These are phyloP conservation scores for Diddensiella transvaalensis DNA, from an alignment of 805 yeast species.

Conservation along the genomic window DNA sequence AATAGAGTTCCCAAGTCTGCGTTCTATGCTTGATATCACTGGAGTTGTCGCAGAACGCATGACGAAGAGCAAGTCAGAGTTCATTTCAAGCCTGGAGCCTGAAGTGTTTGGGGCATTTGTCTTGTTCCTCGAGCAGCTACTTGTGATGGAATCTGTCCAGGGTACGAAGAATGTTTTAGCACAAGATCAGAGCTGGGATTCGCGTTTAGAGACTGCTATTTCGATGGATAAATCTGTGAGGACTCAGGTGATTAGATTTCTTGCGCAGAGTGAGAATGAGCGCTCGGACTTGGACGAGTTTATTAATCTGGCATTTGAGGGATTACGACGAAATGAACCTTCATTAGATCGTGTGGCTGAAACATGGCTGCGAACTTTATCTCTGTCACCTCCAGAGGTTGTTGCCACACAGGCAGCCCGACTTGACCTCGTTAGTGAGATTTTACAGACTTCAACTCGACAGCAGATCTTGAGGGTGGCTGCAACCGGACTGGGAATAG, in stretches of 20 bases:
- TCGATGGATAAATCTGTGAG: constrained; percentile 56
- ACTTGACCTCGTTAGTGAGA: not conserved
- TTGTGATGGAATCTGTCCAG: constrained; percentile 63
- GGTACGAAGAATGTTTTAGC: constrained; percentile 53
- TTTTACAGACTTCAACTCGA: not conserved
- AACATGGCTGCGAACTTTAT: constrained; percentile 20
- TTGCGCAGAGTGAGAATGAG: constrained; percentile 17
- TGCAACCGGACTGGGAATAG: constrained; percentile 43
- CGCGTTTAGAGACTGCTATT: constrained; percentile 64
- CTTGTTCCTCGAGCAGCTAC: constrained; percentile 51
- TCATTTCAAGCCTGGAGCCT: constrained; percentile 14
- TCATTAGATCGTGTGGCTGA: constrained; percentile 10
- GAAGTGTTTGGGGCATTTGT: constrained; percentile 37
- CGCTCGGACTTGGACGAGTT: constrained; percentile 18
- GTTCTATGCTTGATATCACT: constrained; percentile 33
- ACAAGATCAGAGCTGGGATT: constrained; percentile 70
- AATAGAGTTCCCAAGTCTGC: constrained; percentile 54
- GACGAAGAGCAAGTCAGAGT: not conserved
- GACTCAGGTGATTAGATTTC: constrained; percentile 23
- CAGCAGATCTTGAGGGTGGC: constrained; percentile 30
- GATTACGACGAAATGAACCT: constrained; percentile 20
- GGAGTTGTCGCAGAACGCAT: constrained; percentile 17
- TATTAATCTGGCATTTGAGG: constrained; percentile 39
- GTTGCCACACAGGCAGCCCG: constrained; percentile 1
- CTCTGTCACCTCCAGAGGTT: constrained; percentile 22